Base-by-base conservation (phyloP, 768 basidiomycete genomes). In the Phaeolepiota aurea region DNA sequence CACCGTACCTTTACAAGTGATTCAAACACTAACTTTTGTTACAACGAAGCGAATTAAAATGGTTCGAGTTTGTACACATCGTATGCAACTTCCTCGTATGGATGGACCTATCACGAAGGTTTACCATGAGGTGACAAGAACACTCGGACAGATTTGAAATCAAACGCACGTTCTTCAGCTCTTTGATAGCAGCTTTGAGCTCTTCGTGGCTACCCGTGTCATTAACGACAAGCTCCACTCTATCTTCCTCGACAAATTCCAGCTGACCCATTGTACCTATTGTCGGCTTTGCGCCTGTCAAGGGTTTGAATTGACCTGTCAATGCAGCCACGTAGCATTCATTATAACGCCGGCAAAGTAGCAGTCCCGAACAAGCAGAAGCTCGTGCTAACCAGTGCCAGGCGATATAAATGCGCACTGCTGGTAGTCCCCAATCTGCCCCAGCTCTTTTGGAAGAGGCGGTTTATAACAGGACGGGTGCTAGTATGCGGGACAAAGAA, bases 51-150 rank as follows among this genome's bases (percentile, higher is more conserved):
- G 10, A 41, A 32, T 68, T 49, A 67, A 37, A 69, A 55, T 45
- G 68, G 60, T 51, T 74, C 68, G 2, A 72, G 53, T 32, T 61
- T 66, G 53, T 76, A 73, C 2, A 78, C 71, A 45, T 77, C 73
- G 45, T 76, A 76, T 3, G 69, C 74, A 36, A 76, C 71, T 51
- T 76, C 70, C 54, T 77, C 75, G 44, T 77, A 76, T 5, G 74
- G 74, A 49, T 76, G 76, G 3, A 67, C 61, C 74, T 77, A 30
- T 32, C 20, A 42, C 16, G 34, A 44, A 38, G 19, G 30, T 32
- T 31, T 40, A 30, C 20, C 37, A 21, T 11, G n/a, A n/a, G n/a
- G n/a, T n/a, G n/a, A n/a, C n/a, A n/a, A n/a, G n/a, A n/a, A 36
- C 32, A 23, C 14, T 20, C 33, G 38, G 20, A 15, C n/a, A n/a